These are phyloP conservation scores for Arabis alpina DNA, from an alignment of 345 rosid species.

Conservation along the genomic window DNA sequence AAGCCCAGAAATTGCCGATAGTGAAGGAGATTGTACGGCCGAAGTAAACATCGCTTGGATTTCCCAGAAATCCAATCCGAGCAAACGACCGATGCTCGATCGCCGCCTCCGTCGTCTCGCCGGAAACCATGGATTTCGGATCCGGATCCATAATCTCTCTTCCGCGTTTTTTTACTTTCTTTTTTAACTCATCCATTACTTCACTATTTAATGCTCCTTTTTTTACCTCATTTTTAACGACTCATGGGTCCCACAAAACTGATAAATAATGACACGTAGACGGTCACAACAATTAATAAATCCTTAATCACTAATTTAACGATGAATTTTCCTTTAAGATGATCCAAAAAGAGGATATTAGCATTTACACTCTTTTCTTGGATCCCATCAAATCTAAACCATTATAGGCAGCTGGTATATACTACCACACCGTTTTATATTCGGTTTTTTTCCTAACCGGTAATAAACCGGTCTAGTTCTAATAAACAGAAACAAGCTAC, in stretches of 20 bases:
- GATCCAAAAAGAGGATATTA: not conserved
- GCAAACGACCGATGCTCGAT: conserved; percentile 68
- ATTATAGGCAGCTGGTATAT: not conserved
- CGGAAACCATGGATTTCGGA: conserved; percentile 23
- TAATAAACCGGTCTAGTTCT: conserved; percentile 86
- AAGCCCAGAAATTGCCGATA: conserved; percentile 75
- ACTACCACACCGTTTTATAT: not conserved
- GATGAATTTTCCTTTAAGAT: too few relatives aligned
- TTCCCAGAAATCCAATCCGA: conserved; percentile 70
- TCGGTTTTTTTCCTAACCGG: conserved; percentile 57
- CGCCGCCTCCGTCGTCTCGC: conserved; percentile 14
- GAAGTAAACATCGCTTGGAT: conserved; percentile 78
- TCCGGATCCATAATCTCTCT: conserved; percentile 26
- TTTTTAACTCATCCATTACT: not conserved
- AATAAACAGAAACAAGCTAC: conserved; percentile 64
- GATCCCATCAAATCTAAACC: conserved; percentile 7
- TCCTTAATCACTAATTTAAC: too few relatives aligned
- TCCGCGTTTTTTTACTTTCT: not conserved
- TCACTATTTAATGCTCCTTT: not conserved
- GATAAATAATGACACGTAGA: too few relatives aligned
- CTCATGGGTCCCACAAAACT: not conserved
- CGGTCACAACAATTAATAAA: too few relatives aligned
- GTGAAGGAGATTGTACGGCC: conserved; percentile 73
- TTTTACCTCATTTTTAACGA: not conserved
- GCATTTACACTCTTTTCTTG: not conserved